Base-by-base conservation (phyloP, 306 rosid genomes). In the Cucurbita pepo region DNA sequence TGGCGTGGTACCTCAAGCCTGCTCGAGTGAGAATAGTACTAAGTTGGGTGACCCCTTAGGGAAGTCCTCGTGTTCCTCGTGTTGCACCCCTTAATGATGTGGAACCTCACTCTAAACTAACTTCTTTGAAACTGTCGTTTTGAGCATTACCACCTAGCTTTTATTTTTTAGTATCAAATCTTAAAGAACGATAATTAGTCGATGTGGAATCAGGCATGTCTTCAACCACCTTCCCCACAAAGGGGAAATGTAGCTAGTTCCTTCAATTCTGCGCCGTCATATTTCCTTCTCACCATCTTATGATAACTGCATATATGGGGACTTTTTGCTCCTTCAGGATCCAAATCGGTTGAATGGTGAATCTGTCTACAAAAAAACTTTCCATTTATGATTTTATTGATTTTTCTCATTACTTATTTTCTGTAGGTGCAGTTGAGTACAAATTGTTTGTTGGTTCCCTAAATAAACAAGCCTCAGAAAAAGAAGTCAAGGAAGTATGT, bases 391-490 rank as follows among this genome's bases (percentile, higher is more conserved):
- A 55, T 55, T 55, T 77, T 72, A 61, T 79, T 90, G 56, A 76
- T 78, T 45, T 44, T 30, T 71, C 52, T 62, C 59, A 14, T 30
- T 16, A 69, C 56, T 79, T 73, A 61, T 65, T 69, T 55, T 74
- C 77, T 72, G 76, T 74, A 94, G 98, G 98, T 82, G 98, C 98
- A 37, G 91, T 88, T 43, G 98, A 94, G 83, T 90, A 83, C 96
- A 94, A 94, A 80, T 81, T 94, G 81, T 94, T 94, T 77, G 98
- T 94, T 77, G 98, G 98, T 73, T 94, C 97, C 56, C 79, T 94
- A 82, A 85, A 89, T 88, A 94, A 86, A 76, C 97, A 94, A 69
- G 92, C 97, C 50, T 71, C 95, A 0, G 91, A 87, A 75, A 85
- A 89, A 75, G 97, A 94, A 85, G 96, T 94, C 61, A 96, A 90